phyloP scores from a whole-genome alignment of 805 yeast genomes.

The Saccharomycopsis lassenensis region DNA sequence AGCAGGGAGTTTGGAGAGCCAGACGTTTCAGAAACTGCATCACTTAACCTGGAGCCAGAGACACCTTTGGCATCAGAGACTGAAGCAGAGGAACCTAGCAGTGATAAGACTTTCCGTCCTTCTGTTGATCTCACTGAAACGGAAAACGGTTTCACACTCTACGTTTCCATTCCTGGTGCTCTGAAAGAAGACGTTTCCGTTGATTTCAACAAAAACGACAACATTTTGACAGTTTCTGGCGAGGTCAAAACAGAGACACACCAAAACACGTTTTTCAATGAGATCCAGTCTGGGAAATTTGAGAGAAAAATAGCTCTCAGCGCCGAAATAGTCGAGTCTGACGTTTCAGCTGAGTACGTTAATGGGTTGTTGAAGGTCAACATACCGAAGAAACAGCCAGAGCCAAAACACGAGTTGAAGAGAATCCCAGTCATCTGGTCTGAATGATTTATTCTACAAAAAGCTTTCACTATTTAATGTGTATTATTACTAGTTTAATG shows the following conservation, averaged over 20 bases:
- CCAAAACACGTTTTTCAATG: constrained; percentile 24
- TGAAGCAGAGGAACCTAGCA: too few species aligned
- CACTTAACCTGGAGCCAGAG: too few species aligned
- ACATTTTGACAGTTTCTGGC: constrained; percentile 35
- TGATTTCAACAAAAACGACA: constrained; percentile 36
- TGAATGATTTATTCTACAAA: not conserved
- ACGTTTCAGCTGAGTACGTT: constrained; percentile 35
- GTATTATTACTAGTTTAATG: not conserved
- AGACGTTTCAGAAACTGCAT: too few species aligned
- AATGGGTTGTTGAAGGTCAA: constrained; percentile 34
- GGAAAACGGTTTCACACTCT: constrained; percentile 30
- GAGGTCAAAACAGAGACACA: constrained; percentile 20
- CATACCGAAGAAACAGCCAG: constrained; percentile 29
- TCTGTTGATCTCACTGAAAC: constrained; percentile 38
- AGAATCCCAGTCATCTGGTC: not conserved
- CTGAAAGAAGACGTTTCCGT: constrained; percentile 31
- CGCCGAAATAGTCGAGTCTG: constrained; percentile 26
- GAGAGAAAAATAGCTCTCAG: constrained; percentile 35
- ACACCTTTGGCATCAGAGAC: too few species aligned
- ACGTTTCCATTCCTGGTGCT: constrained; percentile 39
- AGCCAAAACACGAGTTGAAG: constrained; percentile 17
- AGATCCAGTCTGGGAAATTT: constrained; percentile 30
- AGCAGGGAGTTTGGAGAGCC: too few species aligned
- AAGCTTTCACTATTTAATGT: not conserved
- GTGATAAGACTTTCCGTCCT: too few species aligned